Evolutionary conservation across 202 grass and related monocot species (phyloP).

Genomic region (Panicum virgatum): DNA sequence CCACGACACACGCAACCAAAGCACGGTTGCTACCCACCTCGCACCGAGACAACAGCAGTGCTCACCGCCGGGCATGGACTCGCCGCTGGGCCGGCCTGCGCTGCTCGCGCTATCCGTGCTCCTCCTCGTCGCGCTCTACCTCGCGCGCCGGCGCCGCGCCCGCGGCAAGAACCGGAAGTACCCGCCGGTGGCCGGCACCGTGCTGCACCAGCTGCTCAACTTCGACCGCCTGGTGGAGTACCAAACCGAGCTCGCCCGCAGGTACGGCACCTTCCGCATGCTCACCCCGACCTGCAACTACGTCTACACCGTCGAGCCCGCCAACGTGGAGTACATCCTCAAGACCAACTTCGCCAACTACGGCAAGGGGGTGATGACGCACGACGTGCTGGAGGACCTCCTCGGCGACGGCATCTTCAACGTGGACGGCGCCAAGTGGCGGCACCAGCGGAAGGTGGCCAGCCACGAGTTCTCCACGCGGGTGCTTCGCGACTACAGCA

Average conservation of each 20-base stretch:
- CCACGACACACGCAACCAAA: not conserved
- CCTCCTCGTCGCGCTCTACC: constrained; percentile 30
- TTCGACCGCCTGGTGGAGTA: constrained; percentile 50
- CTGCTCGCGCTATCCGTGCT: constrained; percentile 8
- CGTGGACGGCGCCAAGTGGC: constrained; percentile 70
- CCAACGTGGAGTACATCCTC: constrained; percentile 81
- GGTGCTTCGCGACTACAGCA: constrained; percentile 66
- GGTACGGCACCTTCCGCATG: constrained; percentile 68
- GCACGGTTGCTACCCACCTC: not conserved
- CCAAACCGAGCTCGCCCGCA: constrained; percentile 48
- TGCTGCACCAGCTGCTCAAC: constrained; percentile 66
- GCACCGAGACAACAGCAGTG: not conserved
- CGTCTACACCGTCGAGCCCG: constrained; percentile 66
- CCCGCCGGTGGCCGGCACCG: constrained; percentile 58
- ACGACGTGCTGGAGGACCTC: constrained; percentile 55
- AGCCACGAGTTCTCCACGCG: constrained; percentile 71
- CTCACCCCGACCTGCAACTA: constrained; percentile 67
- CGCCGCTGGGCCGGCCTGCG: not conserved
- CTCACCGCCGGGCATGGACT: constrained; percentile 31
- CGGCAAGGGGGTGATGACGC: constrained; percentile 53
- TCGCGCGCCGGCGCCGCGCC: constrained; percentile 8
- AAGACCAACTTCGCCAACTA: constrained; percentile 75
- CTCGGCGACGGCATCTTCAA: constrained; percentile 83
- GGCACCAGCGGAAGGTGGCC: constrained; percentile 66
- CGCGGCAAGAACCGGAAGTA: constrained; percentile 43